Evolutionary conservation across 73 alveolate species (phyloP), one percentile per base, ranked within the genome.

Genomic region (Symbiodinium natans): DNA sequence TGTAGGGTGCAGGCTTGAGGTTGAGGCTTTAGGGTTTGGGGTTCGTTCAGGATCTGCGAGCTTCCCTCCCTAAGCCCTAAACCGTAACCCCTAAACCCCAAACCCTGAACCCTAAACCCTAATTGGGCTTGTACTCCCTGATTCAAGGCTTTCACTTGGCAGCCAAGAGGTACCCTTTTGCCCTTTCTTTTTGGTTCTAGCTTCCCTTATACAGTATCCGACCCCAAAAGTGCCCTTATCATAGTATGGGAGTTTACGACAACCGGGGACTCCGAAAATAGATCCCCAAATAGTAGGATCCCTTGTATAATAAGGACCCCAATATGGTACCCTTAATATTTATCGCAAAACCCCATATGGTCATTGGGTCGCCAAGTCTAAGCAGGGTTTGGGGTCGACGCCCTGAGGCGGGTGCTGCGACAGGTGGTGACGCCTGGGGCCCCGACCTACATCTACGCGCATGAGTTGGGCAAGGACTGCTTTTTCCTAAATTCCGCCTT

Each of bases 351-450:
- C n/a, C n/a, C n/a, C n/a, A n/a, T n/a, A n/a, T n/a, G n/a, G n/a
- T n/a, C n/a, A n/a, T n/a, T n/a, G n/a, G n/a, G n/a, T n/a, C n/a
- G n/a, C n/a, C n/a, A n/a, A n/a, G n/a, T n/a, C n/a, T n/a, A n/a
- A n/a, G n/a, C n/a, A n/a, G n/a, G n/a, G n/a, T n/a, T n/a, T n/a
- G n/a, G n/a, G n/a, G n/a, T n/a, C n/a, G n/a, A n/a, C n/a, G n/a
- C 27, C 27, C 21, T 38, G 74, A 88, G 95, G 95, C 85, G 95
- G 8, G 86, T 88, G 36, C 43, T 88, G 19, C 95, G 95, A 31
- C 95, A 88, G 21, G 95, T 88, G 3, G 43, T 88, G 13, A 88
- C 95, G 25, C 95, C 95, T 5, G 86, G 86, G 43, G 95, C 95
- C 17, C 95, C 95, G 13, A 88, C 86, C 43, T 88, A 88, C 43